A percentile compares a stretch with the other conserved stretches of the same genome.
phyloP scores from a whole-genome alignment of 192 early-diverging fungal genomes.

The Bifiguratus adelaidae region DNA sequence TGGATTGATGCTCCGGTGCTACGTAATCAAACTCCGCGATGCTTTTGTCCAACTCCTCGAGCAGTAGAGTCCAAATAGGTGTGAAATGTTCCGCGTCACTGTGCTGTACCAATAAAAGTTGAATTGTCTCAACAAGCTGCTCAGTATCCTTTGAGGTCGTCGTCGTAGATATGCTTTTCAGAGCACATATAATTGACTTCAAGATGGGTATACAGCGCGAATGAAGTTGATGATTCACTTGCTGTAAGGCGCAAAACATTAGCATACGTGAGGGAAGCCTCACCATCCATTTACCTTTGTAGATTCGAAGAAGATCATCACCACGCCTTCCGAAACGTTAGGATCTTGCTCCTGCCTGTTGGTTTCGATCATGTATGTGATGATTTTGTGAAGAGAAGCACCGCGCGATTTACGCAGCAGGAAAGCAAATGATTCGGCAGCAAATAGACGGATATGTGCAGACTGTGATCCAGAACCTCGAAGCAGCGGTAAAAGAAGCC shows the following conservation, averaged over 20 bases:
- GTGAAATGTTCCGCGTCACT: too few species aligned
- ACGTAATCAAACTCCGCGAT: too few species aligned
- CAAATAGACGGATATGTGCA: constrained; percentile 74
- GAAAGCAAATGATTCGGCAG: constrained; percentile 86
- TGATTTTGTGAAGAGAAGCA: constrained; percentile 44
- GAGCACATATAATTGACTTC: constrained; percentile 1
- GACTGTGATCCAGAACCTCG: constrained; percentile 53
- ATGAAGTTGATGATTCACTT: constrained; percentile 38
- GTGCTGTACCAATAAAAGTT: too few species aligned
- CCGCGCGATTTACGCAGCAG: constrained; percentile 70
- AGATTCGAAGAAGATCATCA: constrained; percentile 74
- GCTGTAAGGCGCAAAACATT: constrained; percentile 5
- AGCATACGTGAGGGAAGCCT: not conserved
- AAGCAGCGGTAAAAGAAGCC: constrained; percentile 64
- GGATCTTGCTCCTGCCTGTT: constrained; percentile 25
- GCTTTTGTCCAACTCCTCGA: too few species aligned
- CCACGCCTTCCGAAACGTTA: constrained; percentile 61
- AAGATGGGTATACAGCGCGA: constrained; percentile 30
- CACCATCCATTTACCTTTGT: constrained; percentile 41
- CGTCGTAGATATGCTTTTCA: not conserved
- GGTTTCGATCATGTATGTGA: constrained; percentile 51
- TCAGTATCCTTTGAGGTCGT: too few species aligned
- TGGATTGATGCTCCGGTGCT: too few species aligned
- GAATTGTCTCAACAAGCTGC: too few species aligned
- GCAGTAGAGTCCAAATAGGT: too few species aligned